Conservation (phyloP, 78 protist genomes). For the Dictyostelium brefeldianum region DNA sequence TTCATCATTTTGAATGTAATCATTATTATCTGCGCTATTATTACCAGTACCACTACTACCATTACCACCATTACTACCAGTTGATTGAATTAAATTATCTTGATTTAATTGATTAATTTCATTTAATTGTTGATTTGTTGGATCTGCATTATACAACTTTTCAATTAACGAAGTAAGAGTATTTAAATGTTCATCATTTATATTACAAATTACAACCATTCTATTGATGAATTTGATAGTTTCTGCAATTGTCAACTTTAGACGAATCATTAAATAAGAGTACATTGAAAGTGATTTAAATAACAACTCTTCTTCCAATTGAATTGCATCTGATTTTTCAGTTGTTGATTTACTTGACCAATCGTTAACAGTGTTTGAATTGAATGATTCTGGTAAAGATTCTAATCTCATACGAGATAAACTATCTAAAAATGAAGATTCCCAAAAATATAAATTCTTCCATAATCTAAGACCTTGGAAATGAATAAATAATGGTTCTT, state of each 20-base stretch:
- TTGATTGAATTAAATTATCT: not conserved
- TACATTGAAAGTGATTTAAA: constrained; percentile 21
- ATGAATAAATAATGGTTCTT: constrained; percentile 34
- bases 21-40: not conserved
- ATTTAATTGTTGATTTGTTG: not conserved
- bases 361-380: constrained; percentile 3
- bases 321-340: not conserved
- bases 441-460: constrained; percentile 81
- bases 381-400: not conserved
- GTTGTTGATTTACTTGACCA: not conserved
- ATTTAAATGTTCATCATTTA: constrained; percentile 46
- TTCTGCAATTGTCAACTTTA: constrained; percentile 33
- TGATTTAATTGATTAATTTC: not conserved
- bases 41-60: not conserved
- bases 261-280: constrained; percentile 36
- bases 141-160: constrained; percentile 33
- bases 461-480: constrained; percentile 31
- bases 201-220: constrained; percentile 25
- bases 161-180: constrained; percentile 3
- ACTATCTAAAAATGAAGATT: constrained; percentile 58
- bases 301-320: constrained; percentile 53
- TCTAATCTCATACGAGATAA: constrained; percentile 19
- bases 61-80: not conserved
- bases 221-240: constrained; percentile 14
- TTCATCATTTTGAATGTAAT: not conserved